Evolutionary conservation across 2,329 filamentous ascomycete genomes (phyloP).

Genomic region (Orbilia blumenaviensis): DNA sequence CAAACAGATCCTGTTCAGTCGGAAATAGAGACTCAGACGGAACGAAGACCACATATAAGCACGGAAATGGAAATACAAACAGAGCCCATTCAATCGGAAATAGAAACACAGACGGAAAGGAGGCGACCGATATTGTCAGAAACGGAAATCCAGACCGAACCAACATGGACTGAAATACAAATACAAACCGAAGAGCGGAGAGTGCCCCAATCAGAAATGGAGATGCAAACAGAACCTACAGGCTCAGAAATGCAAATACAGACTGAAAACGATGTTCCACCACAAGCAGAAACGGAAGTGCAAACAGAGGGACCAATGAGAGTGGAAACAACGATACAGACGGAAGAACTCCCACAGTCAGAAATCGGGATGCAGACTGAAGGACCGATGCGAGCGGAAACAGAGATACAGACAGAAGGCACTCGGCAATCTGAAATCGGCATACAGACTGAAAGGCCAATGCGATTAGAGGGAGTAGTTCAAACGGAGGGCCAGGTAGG

Average conservation of each 20-base stretch:
- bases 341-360: not conserved
- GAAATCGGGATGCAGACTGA: not conserved
- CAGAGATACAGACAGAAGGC: not conserved
- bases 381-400: not conserved
- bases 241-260: not conserved
- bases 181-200: not conserved
- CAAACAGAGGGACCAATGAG: not conserved
- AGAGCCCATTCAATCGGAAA: not conserved
- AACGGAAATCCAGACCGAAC: not conserved
- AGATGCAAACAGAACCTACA: not conserved
- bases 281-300: not conserved
- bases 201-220: not conserved
- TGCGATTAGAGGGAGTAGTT: not conserved
- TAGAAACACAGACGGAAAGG: not conserved
- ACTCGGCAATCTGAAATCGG: not conserved
- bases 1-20: not conserved
- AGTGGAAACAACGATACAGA: not conserved
- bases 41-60: not conserved
- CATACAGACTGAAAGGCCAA: not conserved
- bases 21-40: not conserved
- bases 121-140: not conserved
- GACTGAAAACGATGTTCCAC: not conserved
- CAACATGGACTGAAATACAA: not conserved
- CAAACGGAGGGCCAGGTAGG: not conserved
- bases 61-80: not conserved